Percentiles rank a stretch among this genome's conserved stretches.
These are phyloP conservation scores for Globisporangium recalcitrans DNA, from an alignment of 352 stramenopile genomes.

Conservation along the genomic window DNA sequence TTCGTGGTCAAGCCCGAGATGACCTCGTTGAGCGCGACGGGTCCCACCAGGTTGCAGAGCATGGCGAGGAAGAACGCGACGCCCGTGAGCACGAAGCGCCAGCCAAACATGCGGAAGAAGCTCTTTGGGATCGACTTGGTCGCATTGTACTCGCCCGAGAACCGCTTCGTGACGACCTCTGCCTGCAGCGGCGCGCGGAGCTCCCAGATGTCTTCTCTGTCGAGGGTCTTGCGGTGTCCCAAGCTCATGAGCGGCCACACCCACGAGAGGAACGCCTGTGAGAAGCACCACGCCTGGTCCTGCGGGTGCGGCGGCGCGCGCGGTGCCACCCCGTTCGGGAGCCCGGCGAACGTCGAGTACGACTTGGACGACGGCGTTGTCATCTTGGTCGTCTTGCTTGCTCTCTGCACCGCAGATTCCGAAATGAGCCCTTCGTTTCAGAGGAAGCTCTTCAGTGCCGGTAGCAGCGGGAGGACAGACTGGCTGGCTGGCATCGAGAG, in stretches of 20 bases:
- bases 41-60: conserved; percentile 41
- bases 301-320: conserved; percentile 14
- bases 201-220: conserved; percentile 34
- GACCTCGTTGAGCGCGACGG: conserved; percentile 40
- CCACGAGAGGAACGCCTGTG: conserved; percentile 36
- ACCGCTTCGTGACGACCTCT: conserved; percentile 16
- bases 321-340: neutral
- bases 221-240: conserved; percentile 36
- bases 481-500: too few relatives aligned
- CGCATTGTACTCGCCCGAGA: conserved; percentile 17
- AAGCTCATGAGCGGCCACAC: conserved; percentile 35
- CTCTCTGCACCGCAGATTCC: neutral
- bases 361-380: neutral
- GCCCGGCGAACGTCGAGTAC: conserved; percentile 2
- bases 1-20: conserved; percentile 4
- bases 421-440: neutral
- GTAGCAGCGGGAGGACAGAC: too few relatives aligned
- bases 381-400: neutral
- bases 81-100: conserved; percentile 38
- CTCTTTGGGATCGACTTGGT: conserved; percentile 20
- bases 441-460: too few relatives aligned
- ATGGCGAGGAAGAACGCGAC: conserved; percentile 39
- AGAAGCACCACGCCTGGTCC: conserved; percentile 23
- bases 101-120: conserved; percentile 23
- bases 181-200: conserved; percentile 22